These are phyloP conservation scores for Mycogone perniciosa DNA, from an alignment of 2,329 filamentous ascomycete species.

Conservation along the genomic window DNA sequence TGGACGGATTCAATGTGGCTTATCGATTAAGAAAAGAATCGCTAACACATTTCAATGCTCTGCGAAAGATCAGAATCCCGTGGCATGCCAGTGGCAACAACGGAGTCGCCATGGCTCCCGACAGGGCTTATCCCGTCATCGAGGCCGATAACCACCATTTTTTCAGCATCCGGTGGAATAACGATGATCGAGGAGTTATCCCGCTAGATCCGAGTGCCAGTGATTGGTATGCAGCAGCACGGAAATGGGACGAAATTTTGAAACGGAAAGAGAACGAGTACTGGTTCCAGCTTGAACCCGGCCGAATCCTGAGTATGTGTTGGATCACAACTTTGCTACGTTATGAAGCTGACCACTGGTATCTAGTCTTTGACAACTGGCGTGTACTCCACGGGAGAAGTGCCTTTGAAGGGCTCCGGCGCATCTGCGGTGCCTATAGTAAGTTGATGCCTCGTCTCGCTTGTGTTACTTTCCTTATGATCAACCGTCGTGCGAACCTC, in stretches of 20 bases:
- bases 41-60: slow-evolving; percentile 47
- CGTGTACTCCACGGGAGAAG: slow-evolving; percentile 82
- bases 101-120: slow-evolving; percentile 72
- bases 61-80: slow-evolving; percentile 55
- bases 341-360: not conserved
- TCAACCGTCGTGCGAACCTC: not conserved
- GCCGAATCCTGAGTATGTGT: slow-evolving; percentile 63
- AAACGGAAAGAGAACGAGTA: slow-evolving; percentile 60
- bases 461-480: not conserved
- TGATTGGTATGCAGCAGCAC: slow-evolving; percentile 75
- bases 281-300: slow-evolving; percentile 75
- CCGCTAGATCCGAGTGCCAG: slow-evolving; percentile 46
- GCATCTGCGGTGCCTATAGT: slow-evolving; percentile 91
- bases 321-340: not conserved
- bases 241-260: slow-evolving; percentile 66
- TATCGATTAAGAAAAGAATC: slow-evolving; percentile 48
- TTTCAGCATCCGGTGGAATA: slow-evolving; percentile 81
- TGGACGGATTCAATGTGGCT: slow-evolving; percentile 79
- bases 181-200: slow-evolving; percentile 73
- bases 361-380: slow-evolving; percentile 89
- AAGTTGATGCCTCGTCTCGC: slow-evolving; percentile 33
- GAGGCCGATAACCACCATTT: slow-evolving; percentile 43
- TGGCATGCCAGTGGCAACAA: slow-evolving; percentile 88
- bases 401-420: slow-evolving; percentile 73
- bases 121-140: slow-evolving; percentile 64